Conservation (phyloP, 2,329 filamentous ascomycete genomes). For the Paracamarosporium sp. region DNA sequence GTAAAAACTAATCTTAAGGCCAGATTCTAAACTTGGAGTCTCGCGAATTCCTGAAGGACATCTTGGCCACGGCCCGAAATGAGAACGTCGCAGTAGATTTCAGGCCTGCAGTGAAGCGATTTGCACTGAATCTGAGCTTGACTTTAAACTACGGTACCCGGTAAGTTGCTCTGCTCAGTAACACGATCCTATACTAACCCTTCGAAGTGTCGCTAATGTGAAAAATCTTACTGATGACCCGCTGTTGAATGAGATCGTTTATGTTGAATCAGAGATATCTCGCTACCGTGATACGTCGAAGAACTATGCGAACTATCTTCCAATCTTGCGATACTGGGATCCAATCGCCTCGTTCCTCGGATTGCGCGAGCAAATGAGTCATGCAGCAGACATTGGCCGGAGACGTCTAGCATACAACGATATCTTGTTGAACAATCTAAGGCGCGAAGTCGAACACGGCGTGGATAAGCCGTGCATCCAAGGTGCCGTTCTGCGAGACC, state of each 20-base stretch:
- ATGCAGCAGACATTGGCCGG: constrained; percentile 58
- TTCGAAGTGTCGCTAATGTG: constrained; percentile 44
- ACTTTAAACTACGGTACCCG: constrained; percentile 66
- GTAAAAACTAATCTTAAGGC: not conserved
- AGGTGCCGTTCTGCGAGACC: constrained; percentile 68
- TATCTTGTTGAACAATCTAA: constrained; percentile 63
- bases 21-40: not conserved
- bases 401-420: constrained; percentile 67
- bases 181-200: too few relatives aligned
- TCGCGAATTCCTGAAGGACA: not conserved
- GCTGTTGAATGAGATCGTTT: constrained; percentile 68
- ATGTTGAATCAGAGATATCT: constrained; percentile 68
- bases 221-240: too few relatives aligned
- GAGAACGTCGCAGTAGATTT: not conserved
- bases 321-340: constrained; percentile 65
- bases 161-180: constrained; percentile 62
- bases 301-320: constrained; percentile 68
- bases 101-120: not conserved
- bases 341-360: constrained; percentile 64
- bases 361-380: constrained; percentile 48
- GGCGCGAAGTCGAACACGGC: constrained; percentile 66
- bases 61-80: not conserved
- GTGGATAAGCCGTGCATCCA: constrained; percentile 70
- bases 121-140: not conserved
- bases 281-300: constrained; percentile 66